Percentiles rank a stretch among this genome's conserved stretches.
Evolutionary conservation across 257 asterid species (phyloP).

Genomic region (Jacaranda copaia): DNA sequence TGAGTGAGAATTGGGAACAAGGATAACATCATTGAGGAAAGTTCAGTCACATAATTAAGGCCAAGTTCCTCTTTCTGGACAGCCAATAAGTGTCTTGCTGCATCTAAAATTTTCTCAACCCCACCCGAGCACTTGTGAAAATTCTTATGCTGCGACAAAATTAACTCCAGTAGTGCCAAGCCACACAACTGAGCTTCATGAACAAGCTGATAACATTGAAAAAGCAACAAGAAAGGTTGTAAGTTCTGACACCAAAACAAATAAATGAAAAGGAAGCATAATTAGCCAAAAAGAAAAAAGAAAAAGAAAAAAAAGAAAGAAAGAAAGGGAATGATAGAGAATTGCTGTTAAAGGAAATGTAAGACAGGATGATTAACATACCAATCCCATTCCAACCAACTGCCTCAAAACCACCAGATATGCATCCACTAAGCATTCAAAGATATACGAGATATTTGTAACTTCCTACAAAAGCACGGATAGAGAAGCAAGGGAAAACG

Average conservation of each 20-base stretch:
- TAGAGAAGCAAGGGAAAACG: slow-evolving; percentile 21
- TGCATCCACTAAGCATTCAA: slow-evolving; percentile 75
- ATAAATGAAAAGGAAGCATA: slow-evolving; percentile 15
- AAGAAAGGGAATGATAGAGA: slow-evolving; percentile 11
- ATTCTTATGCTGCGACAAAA: slow-evolving; percentile 62
- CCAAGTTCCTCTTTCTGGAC: slow-evolving; percentile 82
- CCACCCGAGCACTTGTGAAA: slow-evolving; percentile 58
- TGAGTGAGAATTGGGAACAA: slow-evolving; percentile 66
- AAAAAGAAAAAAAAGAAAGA: not conserved
- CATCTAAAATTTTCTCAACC: slow-evolving; percentile 68
- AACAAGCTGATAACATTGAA: slow-evolving; percentile 57
- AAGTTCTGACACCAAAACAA: slow-evolving; percentile 33
- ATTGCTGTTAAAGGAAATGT: slow-evolving; percentile 21
- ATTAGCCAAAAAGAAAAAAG: slow-evolving; percentile 20
- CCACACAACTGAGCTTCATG: slow-evolving; percentile 80
- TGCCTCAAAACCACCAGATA: slow-evolving; percentile 76
- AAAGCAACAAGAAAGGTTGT: slow-evolving; percentile 29
- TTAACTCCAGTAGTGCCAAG: slow-evolving; percentile 65
- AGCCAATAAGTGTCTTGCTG: slow-evolving; percentile 67
- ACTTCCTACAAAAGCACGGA: slow-evolving; percentile 61
- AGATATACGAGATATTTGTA: slow-evolving; percentile 46
- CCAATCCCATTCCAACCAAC: slow-evolving; percentile 73
- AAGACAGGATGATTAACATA: slow-evolving; percentile 43
- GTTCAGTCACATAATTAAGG: slow-evolving; percentile 60
- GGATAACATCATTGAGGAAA: slow-evolving; percentile 62